Evolutionary conservation across 768 basidiomycete genomes (phyloP), one percentile per base, ranked within the genome.

Genomic region (Cystofilobasidium capitatum): DNA sequence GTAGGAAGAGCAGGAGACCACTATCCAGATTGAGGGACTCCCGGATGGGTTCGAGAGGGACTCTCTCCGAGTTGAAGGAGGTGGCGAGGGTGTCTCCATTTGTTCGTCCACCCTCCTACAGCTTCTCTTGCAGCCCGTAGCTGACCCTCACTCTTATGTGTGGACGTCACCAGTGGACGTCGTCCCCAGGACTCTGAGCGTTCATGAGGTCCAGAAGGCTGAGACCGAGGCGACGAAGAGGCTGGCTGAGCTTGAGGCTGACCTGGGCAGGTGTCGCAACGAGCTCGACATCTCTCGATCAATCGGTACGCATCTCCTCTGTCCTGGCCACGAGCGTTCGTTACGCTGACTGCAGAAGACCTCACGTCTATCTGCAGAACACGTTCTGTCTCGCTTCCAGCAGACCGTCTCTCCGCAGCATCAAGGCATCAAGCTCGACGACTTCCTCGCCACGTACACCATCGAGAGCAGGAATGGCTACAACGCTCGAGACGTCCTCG

Each of bases 341-440:
- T 29, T 7, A 26, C n/a, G 31, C 17, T 24, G 45, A 22, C 26
- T 6, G 24, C 49, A 51, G 49, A 51, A n/a, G n/a, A n/a, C n/a
- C n/a, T n/a, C n/a, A n/a, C n/a, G n/a, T n/a, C n/a, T n/a, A n/a
- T n/a, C n/a, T n/a, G n/a, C n/a, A n/a, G 12, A 51, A 51, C 49
- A 26, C 49, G 24, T 29, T 51, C 49, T n/a, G n/a, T 13, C 49
- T n/a, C 49, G 49, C 49, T 51, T 51, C 24, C 49, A 17, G n/a
- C 49, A 51, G 49, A 20, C 8, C 9, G 24, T 29, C 49, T 26
- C 33, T 81, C 77, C 45, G 76, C 66, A 1, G 84, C 84, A 10
- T 69, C 45, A 29, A 22, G 72, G 71, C 14, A 72, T 64, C 37
- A 72, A 74, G 40, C 62, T 62, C 5, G n/a, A n/a, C 9, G 10